Conservation (phyloP, 306 rosid genomes). For the Canavalia gladiata region DNA sequence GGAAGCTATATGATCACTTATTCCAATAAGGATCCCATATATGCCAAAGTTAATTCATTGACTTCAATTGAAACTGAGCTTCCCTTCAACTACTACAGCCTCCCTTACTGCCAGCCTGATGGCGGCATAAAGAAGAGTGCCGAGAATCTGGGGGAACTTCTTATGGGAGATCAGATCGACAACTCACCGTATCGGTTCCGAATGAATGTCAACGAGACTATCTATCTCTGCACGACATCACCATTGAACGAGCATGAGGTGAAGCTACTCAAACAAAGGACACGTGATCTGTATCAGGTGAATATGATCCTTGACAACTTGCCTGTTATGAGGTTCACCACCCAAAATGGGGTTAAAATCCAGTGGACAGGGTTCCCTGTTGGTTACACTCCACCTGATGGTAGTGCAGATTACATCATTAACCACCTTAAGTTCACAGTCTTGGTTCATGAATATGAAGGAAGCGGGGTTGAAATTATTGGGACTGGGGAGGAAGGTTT, state of each 20-base stretch:
- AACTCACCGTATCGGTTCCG: conserved; percentile 73
- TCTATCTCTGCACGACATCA: conserved; percentile 69
- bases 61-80: conserved; percentile 64
- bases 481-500: conserved; percentile 87
- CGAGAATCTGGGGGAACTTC: conserved; percentile 88
- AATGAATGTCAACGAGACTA: conserved; percentile 75
- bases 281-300: conserved; percentile 83
- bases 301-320: conserved; percentile 90
- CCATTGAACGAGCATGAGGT: conserved; percentile 70
- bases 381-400: conserved; percentile 70
- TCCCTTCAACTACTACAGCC: conserved; percentile 7
- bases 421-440: conserved; percentile 75
- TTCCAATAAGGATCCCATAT: conserved; percentile 53
- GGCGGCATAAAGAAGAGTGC: conserved; percentile 81
- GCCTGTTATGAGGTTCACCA: conserved; percentile 78
- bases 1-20: conserved; percentile 88
- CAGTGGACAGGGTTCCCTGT: conserved; percentile 95
- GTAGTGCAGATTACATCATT: conserved; percentile 77
- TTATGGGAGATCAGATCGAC: conserved; percentile 87
- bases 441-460: conserved; percentile 56
- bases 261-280: conserved; percentile 83
- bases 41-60: conserved; percentile 80
- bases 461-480: conserved; percentile 73
- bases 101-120: conserved; percentile 67
- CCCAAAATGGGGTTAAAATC: conserved; percentile 70